Percentiles rank a stretch among this genome's conserved stretches.
These are phyloP conservation scores for Ceratocystis colombiana DNA, from an alignment of 2,329 filamentous ascomycete genomes.

Conservation along the genomic window DNA sequence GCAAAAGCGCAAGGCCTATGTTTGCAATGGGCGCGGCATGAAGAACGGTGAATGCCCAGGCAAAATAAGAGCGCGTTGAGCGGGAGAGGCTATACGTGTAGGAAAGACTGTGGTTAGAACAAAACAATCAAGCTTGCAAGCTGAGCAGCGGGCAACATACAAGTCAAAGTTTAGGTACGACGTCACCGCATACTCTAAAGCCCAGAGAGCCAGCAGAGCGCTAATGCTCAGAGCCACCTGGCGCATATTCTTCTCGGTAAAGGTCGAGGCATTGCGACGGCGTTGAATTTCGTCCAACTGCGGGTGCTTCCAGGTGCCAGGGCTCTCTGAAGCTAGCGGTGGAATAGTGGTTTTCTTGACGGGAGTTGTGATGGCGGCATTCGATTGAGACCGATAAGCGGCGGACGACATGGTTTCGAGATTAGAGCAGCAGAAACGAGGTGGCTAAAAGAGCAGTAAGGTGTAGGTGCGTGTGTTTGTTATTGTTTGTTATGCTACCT, in stretches of 20 bases:
- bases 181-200: slow-evolving; percentile 32
- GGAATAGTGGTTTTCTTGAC: slow-evolving; percentile 36
- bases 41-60: slow-evolving; percentile 39
- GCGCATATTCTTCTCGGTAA: slow-evolving; percentile 65
- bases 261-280: slow-evolving; percentile 66
- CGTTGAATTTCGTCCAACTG: slow-evolving; percentile 75
- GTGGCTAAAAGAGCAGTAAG: not conserved
- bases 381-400: slow-evolving; percentile 9
- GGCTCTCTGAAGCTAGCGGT: slow-evolving; percentile 40
- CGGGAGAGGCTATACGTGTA: slow-evolving; percentile 18
- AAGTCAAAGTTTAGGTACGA: slow-evolving; percentile 34
- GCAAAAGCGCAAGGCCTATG: slow-evolving; percentile 58
- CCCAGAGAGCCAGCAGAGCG: slow-evolving; percentile 37
- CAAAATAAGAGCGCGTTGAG: slow-evolving; percentile 21
- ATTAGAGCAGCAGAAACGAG: not conserved
- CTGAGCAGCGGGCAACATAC: slow-evolving; percentile 32
- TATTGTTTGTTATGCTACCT: not conserved
- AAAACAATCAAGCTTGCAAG: not conserved
- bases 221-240: slow-evolving; percentile 58
- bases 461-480: not conserved
- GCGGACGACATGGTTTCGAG: slow-evolving; percentile 8
- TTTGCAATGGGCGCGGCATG: slow-evolving; percentile 58
- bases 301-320: slow-evolving; percentile 86
- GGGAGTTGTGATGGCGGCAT: slow-evolving; percentile 31
- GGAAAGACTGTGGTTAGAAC: slow-evolving; percentile 18